These are phyloP conservation scores for Albatrellus ellisii DNA, from an alignment of 768 basidiomycete genomes.

Conservation along the genomic window DNA sequence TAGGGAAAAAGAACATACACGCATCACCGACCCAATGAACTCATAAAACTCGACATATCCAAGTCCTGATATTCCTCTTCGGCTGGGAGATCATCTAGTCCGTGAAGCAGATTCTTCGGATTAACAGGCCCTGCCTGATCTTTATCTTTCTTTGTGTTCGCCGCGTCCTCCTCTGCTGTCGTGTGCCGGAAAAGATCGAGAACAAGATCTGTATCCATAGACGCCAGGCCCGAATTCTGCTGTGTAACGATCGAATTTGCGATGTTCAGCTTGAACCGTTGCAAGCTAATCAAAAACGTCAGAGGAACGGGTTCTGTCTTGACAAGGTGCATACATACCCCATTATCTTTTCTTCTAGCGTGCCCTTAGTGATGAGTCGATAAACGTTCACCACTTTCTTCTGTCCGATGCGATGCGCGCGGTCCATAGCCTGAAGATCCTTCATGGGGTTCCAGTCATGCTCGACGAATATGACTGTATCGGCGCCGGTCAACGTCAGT, in stretches of 20 bases:
- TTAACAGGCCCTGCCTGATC: slow-evolving; percentile 33
- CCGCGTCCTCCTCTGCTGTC: slow-evolving; percentile 59
- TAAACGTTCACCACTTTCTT: slow-evolving; percentile 99
- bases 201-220: slow-evolving; percentile 97
- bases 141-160: slow-evolving; percentile 41
- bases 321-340: slow-evolving; percentile 42
- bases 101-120: slow-evolving; percentile 79
- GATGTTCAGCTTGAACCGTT: slow-evolving; percentile 98
- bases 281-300: slow-evolving; percentile 42
- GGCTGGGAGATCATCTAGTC: slow-evolving; percentile 81
- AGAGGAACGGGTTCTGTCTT: slow-evolving; percentile 5
- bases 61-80: slow-evolving; percentile 89
- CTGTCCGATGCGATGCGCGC: slow-evolving; percentile 95
- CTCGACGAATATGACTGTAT: slow-evolving; percentile 98
- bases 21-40: slow-evolving; percentile 48
- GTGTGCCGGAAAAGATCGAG: slow-evolving; percentile 85
- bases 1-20: slow-evolving; percentile 16
- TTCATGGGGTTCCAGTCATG: slow-evolving; percentile 99
- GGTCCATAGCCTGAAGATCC: slow-evolving; percentile 98
- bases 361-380: slow-evolving; percentile 91
- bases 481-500: slow-evolving; percentile 91
- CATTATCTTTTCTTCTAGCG: slow-evolving; percentile 99
- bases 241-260: slow-evolving; percentile 95
- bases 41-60: slow-evolving; percentile 82
- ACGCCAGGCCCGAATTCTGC: slow-evolving; percentile 85